Evolutionary conservation across 2,329 filamentous ascomycete species (phyloP).

Genomic region (Colletotrichum viniferum): DNA sequence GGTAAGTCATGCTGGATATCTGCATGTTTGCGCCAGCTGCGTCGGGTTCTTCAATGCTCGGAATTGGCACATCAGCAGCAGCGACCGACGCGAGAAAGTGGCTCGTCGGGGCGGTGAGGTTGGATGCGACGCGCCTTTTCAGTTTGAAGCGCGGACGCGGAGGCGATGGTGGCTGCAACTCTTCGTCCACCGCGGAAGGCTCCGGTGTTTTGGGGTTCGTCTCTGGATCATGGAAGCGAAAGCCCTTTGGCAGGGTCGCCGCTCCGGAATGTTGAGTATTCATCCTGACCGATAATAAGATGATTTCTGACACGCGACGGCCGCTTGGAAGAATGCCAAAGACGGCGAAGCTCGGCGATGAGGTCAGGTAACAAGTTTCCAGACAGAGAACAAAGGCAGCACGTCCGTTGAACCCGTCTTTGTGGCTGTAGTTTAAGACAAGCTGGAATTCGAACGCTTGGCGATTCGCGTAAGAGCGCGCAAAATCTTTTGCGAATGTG

Average conservation of each 20-base stretch:
- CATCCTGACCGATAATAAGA: slow-evolving; percentile 37
- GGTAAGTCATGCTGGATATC: slow-evolving; percentile 42
- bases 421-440: slow-evolving; percentile 4
- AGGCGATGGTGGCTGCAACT: slow-evolving; percentile 49
- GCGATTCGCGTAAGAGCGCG: background rate
- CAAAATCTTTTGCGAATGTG: background rate
- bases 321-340: background rate
- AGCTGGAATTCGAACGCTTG: background rate
- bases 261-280: slow-evolving; percentile 49
- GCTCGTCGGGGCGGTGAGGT: slow-evolving; percentile 62
- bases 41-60: slow-evolving; percentile 65
- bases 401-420: background rate
- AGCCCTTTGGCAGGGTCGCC: slow-evolving; percentile 48
- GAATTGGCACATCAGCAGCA: slow-evolving; percentile 67
- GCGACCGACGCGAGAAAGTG: slow-evolving; percentile 72
- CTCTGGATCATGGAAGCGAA: slow-evolving; percentile 37
- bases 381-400: slow-evolving; percentile 4
- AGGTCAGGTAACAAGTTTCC: background rate
- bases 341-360: background rate
- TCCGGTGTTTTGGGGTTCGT: slow-evolving; percentile 57
- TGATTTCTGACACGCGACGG: slow-evolving; percentile 23
- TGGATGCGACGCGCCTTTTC: slow-evolving; percentile 58
- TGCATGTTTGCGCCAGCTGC: slow-evolving; percentile 43
- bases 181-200: slow-evolving; percentile 41
- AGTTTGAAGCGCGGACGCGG: slow-evolving; percentile 59